Evolutionary conservation across 108 stramenopile genomes (phyloP), one percentile per base, ranked within the genome.

Genomic region (Skeletonema grethae): DNA sequence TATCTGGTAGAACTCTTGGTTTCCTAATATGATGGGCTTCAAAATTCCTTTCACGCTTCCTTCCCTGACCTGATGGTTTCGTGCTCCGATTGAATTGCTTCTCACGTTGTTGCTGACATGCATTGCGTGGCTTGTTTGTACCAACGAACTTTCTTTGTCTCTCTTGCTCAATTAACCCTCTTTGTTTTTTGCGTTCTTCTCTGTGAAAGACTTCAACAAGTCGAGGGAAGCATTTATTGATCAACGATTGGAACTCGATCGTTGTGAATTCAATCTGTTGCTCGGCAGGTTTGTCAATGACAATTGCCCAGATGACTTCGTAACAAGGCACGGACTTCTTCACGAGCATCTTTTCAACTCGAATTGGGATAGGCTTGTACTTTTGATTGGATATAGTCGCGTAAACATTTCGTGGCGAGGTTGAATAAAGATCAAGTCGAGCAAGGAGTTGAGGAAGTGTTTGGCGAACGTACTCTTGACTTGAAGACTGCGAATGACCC

Each of bases 261-360:
- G 93, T 91, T 13, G 71, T 66, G 72, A 91, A 93, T 55, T 86
- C 80, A 62, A 79, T 67, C 61, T 62, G 25, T 45, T 41, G 64
- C 3, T 28, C 25, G 0, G 25, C 25, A 28, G 25, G 25, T 28
- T n/a, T 16, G 39, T 86, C 85, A 45, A 90, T 63, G 2, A 80
- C 69, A 29, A 93, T 75, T 20, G 66, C 69, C 92, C 92, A 93
- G 11, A 39, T 57, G 4, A 93, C 58, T 50, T 90, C 84, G 28
- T 73, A 93, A 41, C 80, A 87, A 20, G 76, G 69, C 18, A 22
- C 61, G 0, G 70, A 84, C 31, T 82, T 24, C 31, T 76, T 72
- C 10, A 81, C 67, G 5, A 89, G 20, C 13, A 34, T 48, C 63
- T 81, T 85, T 32, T 66, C 75, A 43, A 92, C 85, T 5, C 65